Evolutionary conservation across 305 asterid species (phyloP).

Genomic region (Fraxinus sp.): DNA sequence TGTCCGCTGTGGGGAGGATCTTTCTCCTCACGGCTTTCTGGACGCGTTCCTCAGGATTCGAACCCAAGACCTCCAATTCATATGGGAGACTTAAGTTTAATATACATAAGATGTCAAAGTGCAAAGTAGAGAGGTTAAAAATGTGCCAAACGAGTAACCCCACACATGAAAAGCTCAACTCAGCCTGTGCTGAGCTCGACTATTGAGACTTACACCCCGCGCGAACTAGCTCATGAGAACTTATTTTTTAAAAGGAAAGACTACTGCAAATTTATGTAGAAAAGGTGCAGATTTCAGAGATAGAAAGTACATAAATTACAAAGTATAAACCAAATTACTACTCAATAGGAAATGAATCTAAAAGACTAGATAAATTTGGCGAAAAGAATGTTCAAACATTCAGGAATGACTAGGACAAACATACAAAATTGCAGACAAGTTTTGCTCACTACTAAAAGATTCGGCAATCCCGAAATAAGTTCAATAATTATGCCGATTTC

Average conservation of each 20-base stretch:
- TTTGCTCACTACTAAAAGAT: conserved; percentile 9
- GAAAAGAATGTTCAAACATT: conserved; percentile 2
- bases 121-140: neutral
- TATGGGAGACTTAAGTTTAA: neutral
- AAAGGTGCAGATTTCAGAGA: neutral
- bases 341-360: neutral
- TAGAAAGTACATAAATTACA: neutral
- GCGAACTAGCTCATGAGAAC: neutral
- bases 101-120: neutral
- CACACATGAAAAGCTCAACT: neutral
- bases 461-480: neutral
- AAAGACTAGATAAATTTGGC: neutral
- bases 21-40: no score
- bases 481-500: neutral
- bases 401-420: neutral
- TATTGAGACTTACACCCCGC: neutral
- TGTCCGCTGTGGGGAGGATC: no score
- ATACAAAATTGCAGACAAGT: neutral
- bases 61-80: no score
- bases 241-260: neutral
- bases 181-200: neutral
- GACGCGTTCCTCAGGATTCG: no score
- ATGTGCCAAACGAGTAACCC: neutral
- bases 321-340: neutral
- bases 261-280: neutral